A percentile compares a stretch with the other conserved stretches of the same genome.
These are phyloP conservation scores for Fusarium luffae DNA, from an alignment of 2,329 filamentous ascomycete genomes.

Conservation along the genomic window DNA sequence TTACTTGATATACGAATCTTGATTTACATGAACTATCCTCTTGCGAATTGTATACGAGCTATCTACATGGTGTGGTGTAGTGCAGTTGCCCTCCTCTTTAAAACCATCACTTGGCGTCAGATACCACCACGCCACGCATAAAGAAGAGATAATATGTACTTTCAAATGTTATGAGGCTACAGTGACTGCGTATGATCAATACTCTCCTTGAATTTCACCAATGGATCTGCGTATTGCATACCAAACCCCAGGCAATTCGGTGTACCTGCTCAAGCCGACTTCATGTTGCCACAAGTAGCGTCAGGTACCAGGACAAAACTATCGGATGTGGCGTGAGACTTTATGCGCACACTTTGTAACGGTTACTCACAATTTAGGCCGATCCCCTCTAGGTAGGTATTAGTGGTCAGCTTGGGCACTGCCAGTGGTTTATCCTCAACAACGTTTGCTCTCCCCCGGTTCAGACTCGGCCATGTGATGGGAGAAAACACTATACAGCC, in stretches of 20 bases:
- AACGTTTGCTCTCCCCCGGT: not conserved
- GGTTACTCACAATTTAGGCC: not conserved
- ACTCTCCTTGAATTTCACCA: too few species aligned
- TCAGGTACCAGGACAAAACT: not conserved
- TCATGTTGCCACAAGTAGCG: not conserved
- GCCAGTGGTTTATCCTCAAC: not conserved
- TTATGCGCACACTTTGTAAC: not conserved
- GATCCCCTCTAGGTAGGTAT: not conserved
- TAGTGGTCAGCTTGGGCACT: not conserved
- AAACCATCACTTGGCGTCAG: fast-evolving
- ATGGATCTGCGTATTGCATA: too few species aligned
- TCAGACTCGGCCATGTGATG: not conserved
- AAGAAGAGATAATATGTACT: not conserved
- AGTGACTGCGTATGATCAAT: too few species aligned
- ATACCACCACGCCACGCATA: too few species aligned
- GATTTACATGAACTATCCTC: not conserved
- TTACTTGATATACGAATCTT: fast-evolving
- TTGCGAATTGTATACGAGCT: not conserved
- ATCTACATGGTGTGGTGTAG: not conserved
- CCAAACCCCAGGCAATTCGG: not conserved
- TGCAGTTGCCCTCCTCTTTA: not conserved
- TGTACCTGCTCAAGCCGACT: fast-evolving
- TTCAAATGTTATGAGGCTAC: too few species aligned
- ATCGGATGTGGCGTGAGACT: not conserved
- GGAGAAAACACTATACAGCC: too few species aligned